phyloP scores from a whole-genome alignment of 2,329 filamentous ascomycete species.

The Clonostachys solani region DNA sequence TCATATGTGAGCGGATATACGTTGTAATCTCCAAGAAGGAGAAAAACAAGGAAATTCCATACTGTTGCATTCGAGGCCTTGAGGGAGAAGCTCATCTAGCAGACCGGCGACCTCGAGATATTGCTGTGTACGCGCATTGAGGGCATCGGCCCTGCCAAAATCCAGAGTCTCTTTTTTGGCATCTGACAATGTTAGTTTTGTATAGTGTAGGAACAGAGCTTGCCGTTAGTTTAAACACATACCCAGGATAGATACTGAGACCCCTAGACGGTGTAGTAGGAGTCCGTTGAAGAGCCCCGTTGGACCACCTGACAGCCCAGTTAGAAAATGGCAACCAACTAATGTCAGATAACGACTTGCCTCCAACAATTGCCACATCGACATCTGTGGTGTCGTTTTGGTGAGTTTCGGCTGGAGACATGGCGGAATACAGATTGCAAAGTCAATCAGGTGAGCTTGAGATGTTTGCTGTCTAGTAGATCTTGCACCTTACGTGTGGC shows the following conservation, averaged over 20 bases:
- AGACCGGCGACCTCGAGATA: constrained; percentile 39
- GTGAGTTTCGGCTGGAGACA: no score
- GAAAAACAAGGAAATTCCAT: constrained; percentile 1
- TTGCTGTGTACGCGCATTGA: constrained; percentile 44
- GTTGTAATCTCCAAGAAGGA: neutral
- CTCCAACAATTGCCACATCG: constrained; percentile 30
- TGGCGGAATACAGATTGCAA: no score
- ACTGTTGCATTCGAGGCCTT: constrained; percentile 46
- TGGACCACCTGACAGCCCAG: constrained; percentile 27
- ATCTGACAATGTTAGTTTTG: constrained; percentile 15
- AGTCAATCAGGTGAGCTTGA: no score
- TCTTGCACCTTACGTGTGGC: no score
- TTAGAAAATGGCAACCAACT: neutral
- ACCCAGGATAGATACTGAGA: constrained; percentile 33
- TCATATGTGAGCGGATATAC: neutral
- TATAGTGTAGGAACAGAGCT: neutral
- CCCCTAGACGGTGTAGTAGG: constrained; percentile 32
- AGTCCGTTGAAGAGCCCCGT: constrained; percentile 40
- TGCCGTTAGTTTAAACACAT: constrained; percentile 2
- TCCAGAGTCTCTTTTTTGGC: constrained; percentile 29
- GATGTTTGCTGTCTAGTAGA: no score
- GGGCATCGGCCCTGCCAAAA: constrained; percentile 39
- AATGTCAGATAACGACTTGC: constrained; percentile 9
- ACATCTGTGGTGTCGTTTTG: constrained; percentile 8
- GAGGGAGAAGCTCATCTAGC: constrained; percentile 30